These are phyloP conservation scores for Talaromyces sp. DNA, from an alignment of 2,329 filamentous ascomycete species.

Conservation along the genomic window DNA sequence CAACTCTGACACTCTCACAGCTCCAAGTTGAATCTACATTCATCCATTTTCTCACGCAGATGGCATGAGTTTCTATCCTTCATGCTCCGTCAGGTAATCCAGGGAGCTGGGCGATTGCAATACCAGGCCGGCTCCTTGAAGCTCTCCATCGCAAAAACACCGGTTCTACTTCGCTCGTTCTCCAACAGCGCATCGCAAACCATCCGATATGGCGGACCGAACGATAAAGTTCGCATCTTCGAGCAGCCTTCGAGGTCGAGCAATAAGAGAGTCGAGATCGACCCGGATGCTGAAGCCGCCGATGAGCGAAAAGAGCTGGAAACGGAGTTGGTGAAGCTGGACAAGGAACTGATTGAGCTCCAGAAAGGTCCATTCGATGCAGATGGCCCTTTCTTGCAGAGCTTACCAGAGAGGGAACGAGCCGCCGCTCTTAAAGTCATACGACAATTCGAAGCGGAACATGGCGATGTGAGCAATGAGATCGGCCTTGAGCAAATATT, in stretches of 20 bases:
- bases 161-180: slow-evolving; percentile 26
- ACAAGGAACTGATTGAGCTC: slow-evolving; percentile 36
- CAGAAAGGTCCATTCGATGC: slow-evolving; percentile 41
- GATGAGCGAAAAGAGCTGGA: slow-evolving; percentile 35
- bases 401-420: slow-evolving; percentile 38
- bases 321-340: slow-evolving; percentile 35
- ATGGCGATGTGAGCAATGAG: slow-evolving; percentile 23
- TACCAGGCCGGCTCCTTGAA: slow-evolving; percentile 32
- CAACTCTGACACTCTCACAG: neutral
- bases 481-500: slow-evolving; percentile 34
- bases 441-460: slow-evolving; percentile 36
- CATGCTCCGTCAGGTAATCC: slow-evolving; percentile 43
- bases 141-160: slow-evolving; percentile 24
- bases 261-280: slow-evolving; percentile 32
- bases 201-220: slow-evolving; percentile 31
- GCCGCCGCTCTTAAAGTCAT: slow-evolving; percentile 40
- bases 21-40: neutral
- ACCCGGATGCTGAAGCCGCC: slow-evolving; percentile 37
- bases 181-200: slow-evolving; percentile 26
- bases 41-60: slow-evolving; percentile 17
- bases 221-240: slow-evolving; percentile 40
- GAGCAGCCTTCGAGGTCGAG: slow-evolving; percentile 37
- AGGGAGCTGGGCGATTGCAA: slow-evolving; percentile 42
- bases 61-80: slow-evolving; percentile 31
- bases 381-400: slow-evolving; percentile 41